Evolutionary conservation across 208 protist species (phyloP), one percentile per base, ranked within the genome.

Genomic region (Vickermania spadyakhi): DNA sequence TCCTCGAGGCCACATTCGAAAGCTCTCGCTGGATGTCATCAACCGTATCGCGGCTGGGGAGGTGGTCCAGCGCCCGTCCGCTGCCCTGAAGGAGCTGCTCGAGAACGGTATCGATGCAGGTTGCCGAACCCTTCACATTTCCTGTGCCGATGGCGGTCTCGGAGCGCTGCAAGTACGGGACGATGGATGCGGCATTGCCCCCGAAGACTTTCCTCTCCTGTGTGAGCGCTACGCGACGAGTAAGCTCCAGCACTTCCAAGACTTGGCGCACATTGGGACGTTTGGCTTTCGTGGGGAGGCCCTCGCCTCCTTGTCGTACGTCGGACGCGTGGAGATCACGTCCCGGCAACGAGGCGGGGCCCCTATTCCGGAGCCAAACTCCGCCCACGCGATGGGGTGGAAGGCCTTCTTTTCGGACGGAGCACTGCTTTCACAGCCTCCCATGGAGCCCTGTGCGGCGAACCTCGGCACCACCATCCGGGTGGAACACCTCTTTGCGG

Each of bases 1-100:
- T n/a, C n/a, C n/a, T n/a, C n/a, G n/a, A n/a, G n/a, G n/a, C n/a
- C n/a, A n/a, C 25, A 99, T 99, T 31, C 77, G 93, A 56, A 82
- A 79, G 41, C 81, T 99, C 14, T 71, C 94, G 0, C 56, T 93
- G 31, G 84, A 87, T 14, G 97, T 99, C 1, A 81, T 99, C 41
- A 99, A 98, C 65, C 79, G 90, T 30, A 99, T 99, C 59, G 97
- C 97, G 0, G 98, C 98, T 23, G 98, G 98, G n/a, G 98, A 99
- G 70, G 96, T 99, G 36, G 96, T 99, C 31, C 91, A 98, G 65
- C 72, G 96, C n/a, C 98, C 98, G 1, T 90, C 85, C 45, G 97
- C 93, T 26, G 98, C 98, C 4, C 71, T 99, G 25, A 99, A 99
- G 75, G 97, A 99, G 72, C 65, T 99, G 31, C 64, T 99, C 14